Percentiles rank a stretch among this genome's conserved stretches.
phyloP scores from a whole-genome alignment of 2,329 filamentous ascomycete species.

The Scedosporium aurantiacum region DNA sequence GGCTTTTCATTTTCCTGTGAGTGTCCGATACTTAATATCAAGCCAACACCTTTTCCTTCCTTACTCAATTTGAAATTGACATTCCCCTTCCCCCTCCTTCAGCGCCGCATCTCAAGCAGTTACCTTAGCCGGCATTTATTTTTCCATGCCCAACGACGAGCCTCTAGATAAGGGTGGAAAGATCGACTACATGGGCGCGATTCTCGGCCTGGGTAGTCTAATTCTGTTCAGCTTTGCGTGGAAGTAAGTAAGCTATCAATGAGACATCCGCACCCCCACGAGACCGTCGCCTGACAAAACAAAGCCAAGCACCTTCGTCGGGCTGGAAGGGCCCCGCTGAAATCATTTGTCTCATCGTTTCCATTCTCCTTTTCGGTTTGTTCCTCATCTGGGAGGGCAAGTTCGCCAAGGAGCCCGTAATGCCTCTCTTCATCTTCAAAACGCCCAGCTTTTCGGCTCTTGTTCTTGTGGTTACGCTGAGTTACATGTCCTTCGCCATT shows the following conservation, averaged over 20 bases:
- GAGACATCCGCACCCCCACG: not conserved
- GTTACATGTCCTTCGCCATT: constrained; percentile 44
- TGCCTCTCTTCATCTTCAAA: constrained; percentile 41
- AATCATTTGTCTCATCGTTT: constrained; percentile 44
- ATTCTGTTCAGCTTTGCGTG: constrained; percentile 56
- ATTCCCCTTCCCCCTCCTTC: not conserved
- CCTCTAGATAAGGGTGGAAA: not conserved
- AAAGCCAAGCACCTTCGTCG: constrained; percentile 41
- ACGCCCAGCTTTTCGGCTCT: constrained; percentile 21
- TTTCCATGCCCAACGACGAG: constrained; percentile 3
- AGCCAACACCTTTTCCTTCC: not conserved
- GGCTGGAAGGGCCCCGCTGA: constrained; percentile 48
- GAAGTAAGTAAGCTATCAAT: constrained; percentile 26
- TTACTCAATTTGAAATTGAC: not conserved
- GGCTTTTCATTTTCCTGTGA: constrained; percentile 21
- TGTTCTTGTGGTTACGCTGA: constrained; percentile 39
- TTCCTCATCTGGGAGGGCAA: constrained; percentile 47
- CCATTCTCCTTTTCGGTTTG: constrained; percentile 37
- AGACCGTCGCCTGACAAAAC: not conserved
- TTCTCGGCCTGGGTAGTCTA: constrained; percentile 40
- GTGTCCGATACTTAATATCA: not conserved
- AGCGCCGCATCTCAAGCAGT: not conserved
- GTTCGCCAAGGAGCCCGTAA: constrained; percentile 36
- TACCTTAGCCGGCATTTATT: not conserved
- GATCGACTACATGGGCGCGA: constrained; percentile 28